Evolutionary conservation across 169 alveolate genomes (phyloP), one percentile per base, ranked within the genome.

Genomic region (Hepatocystis sp.): DNA sequence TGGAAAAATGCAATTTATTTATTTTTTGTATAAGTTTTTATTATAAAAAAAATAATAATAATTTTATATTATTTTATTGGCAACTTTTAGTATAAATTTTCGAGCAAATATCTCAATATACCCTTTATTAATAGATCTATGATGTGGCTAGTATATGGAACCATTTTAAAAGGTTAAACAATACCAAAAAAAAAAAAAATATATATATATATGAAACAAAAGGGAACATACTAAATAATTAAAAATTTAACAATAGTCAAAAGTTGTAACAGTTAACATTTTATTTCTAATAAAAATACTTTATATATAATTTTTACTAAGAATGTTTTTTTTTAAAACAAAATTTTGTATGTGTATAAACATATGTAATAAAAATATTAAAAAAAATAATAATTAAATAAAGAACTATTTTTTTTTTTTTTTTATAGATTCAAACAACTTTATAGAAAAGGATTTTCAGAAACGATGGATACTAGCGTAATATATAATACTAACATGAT

Each of bases 121-220:
- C 66, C 89, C 2, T 63, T 78, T 53, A 19, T 78, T 15, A 78
- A 78, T 44, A 78, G 49, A 61, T 49, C 30, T 27, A 78, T 60
- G 55, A 60, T 78, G 81, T 78, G 89, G 89, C 30, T 78, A 30
- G 61, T 78, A 63, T 78, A 78, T 61, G 89, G 89, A 52, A 49
- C 89, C 7, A 61, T 78, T 19, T 64, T 78, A 61, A 58, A 39
- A 55, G 89, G 89, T 78, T 61, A 76, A 39, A 49, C 44, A 36
- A 36, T 36, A 10, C 5, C 5, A 36, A 32, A 30, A 44, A 63
- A 60, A 11, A 39, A 42, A 36, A 61, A 8, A 63, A 39, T 15
- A 60, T 60, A 36, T 34, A n/a, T 15, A 15, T 36, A 60, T 34
- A 3, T 17, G 17, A 36, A 23, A 40, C 11, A 66, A 53, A 53